Percentiles rank a stretch among this genome's conserved stretches.
Conservation (phyloP, 2,329 filamentous ascomycete genomes). For the Aureobasidium vineae region DNA sequence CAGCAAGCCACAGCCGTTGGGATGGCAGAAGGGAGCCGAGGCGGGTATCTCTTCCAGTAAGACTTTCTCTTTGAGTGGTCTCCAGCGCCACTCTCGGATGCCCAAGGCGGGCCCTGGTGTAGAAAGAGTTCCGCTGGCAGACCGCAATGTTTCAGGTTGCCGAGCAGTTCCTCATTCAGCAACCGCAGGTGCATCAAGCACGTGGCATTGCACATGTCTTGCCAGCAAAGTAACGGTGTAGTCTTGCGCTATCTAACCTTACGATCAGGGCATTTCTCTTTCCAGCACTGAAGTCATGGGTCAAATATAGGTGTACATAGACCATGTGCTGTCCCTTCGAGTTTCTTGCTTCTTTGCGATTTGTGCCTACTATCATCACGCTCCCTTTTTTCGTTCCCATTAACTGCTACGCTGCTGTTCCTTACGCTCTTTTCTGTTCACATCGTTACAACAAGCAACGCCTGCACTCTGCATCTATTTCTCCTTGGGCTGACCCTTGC, state of each 20-base stretch:
- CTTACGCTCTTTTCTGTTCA: background rate
- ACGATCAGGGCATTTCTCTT: background rate
- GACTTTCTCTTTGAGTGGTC: background rate
- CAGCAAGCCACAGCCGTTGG: conserved; percentile 14
- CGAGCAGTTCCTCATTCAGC: background rate
- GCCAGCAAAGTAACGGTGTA: background rate
- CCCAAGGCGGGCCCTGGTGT: background rate
- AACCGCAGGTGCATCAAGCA: background rate
- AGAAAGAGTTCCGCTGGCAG: conserved; percentile 4
- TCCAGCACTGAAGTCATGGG: background rate
- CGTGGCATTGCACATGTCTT: conserved; percentile 18
- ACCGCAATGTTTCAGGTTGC: background rate
- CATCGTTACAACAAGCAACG: background rate
- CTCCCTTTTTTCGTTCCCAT: background rate
- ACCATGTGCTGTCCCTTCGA: background rate
- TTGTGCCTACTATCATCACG: background rate
- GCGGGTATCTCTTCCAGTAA: background rate
- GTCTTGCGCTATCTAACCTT: conserved; percentile 6
- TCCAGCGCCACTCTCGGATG: background rate
- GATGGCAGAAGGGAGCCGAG: background rate
- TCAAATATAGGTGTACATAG: background rate
- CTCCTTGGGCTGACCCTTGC: too few species aligned
- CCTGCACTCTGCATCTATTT: background rate
- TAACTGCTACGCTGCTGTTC: background rate
- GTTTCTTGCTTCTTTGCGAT: background rate